Percentiles rank a stretch among this genome's conserved stretches.
Evolutionary conservation across 2,329 filamentous ascomycete species (phyloP).

Genomic region (Cladophialophora exuberans): DNA sequence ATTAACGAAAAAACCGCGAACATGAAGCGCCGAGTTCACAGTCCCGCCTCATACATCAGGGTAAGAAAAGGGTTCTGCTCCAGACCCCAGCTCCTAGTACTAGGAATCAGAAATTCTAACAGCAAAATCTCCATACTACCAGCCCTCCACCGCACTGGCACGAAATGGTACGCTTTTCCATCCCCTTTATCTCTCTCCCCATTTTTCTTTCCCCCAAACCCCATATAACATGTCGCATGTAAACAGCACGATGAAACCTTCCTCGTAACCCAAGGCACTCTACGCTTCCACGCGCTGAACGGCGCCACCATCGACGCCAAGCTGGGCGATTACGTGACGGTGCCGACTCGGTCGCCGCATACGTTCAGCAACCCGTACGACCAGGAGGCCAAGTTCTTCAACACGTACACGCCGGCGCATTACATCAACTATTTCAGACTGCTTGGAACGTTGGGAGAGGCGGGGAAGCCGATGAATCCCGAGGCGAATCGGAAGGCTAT

Average conservation of each 20-base stretch:
- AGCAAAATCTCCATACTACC: background rate
- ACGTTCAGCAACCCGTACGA: constrained; percentile 61
- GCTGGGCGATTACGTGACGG: constrained; percentile 54
- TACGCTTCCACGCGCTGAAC: constrained; percentile 33
- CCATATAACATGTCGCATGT: constrained; percentile 24
- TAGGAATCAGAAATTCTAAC: background rate
- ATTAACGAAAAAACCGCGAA: background rate
- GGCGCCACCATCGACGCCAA: constrained; percentile 31
- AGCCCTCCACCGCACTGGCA: constrained; percentile 33
- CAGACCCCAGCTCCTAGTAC: background rate
- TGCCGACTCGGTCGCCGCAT: constrained; percentile 59
- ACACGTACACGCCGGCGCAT: constrained; percentile 60
- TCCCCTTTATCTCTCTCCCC: background rate
- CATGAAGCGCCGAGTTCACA: constrained; percentile 30
- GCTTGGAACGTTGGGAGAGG: constrained; percentile 49
- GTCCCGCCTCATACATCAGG: constrained; percentile 32
- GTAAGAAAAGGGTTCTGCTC: constrained; percentile 16
- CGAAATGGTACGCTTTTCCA: constrained; percentile 24
- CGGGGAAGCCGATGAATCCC: constrained; percentile 41
- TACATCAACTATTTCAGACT: constrained; percentile 63
- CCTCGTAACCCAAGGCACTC: constrained; percentile 48
- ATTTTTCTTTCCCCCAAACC: background rate
- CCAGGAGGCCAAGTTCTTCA: constrained; percentile 59
- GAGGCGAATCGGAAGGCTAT: constrained; percentile 32
- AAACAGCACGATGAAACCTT: constrained; percentile 64